These are phyloP conservation scores for Salicornia ramosissima DNA, from an alignment of 148 eudicot species.

Conservation along the genomic window DNA sequence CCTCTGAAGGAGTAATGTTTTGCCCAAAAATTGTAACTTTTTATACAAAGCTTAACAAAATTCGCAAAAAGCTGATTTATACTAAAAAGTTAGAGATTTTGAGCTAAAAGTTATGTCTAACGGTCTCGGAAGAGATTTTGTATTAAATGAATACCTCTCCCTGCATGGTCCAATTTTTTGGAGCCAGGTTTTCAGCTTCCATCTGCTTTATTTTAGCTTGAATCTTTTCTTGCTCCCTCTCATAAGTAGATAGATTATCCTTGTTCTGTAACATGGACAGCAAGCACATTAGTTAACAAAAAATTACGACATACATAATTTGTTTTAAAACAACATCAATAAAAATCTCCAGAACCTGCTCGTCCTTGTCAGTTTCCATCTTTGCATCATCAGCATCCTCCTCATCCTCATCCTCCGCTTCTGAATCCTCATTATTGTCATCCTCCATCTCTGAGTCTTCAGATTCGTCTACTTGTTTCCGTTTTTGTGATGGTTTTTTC, in stretches of 20 bases:
- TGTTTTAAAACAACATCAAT: neutral
- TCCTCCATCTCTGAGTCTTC: slow-evolving; percentile 45
- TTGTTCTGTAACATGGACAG: slow-evolving; percentile 34
- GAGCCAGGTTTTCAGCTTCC: slow-evolving; percentile 79
- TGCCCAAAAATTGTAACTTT: too few relatives aligned
- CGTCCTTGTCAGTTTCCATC: slow-evolving; percentile 7
- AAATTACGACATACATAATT: too few relatives aligned
- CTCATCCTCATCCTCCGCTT: slow-evolving; percentile 10
- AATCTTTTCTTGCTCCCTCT: slow-evolving; percentile 59
- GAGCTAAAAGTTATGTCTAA: too few relatives aligned
- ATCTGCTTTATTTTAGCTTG: slow-evolving; percentile 62
- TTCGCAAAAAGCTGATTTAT: too few relatives aligned
- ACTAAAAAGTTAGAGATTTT: too few relatives aligned
- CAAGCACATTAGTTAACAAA: slow-evolving; percentile 1
- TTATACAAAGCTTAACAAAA: too few relatives aligned
- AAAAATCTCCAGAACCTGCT: slow-evolving; percentile 30
- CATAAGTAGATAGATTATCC: slow-evolving; percentile 67
- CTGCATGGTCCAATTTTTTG: slow-evolving; percentile 85
- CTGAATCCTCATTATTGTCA: slow-evolving; percentile 15
- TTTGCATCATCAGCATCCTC: slow-evolving; percentile 7
- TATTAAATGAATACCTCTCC: slow-evolving; percentile 63
- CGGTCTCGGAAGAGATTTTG: too few relatives aligned
- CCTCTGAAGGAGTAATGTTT: too few relatives aligned
- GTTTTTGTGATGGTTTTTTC: slow-evolving; percentile 39
- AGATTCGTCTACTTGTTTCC: slow-evolving; percentile 30